Evolutionary conservation across 129 eudicot genomes (phyloP).

Genomic region (Saposhnikovia divaricata): DNA sequence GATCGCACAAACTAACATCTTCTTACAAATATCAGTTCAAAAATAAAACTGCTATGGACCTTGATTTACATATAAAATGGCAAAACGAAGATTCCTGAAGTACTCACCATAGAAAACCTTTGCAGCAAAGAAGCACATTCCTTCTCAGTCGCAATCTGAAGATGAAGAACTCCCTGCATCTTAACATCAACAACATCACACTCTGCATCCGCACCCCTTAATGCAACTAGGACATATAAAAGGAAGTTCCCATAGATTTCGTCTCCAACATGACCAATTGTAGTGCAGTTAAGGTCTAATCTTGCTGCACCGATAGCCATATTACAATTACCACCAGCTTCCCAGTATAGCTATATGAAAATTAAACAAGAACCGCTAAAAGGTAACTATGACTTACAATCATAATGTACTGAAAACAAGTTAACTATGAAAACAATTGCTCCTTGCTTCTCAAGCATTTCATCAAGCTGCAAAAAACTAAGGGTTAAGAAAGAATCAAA

Average conservation of each 20-base stretch:
- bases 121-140: slow-evolving; percentile 57
- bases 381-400: no score
- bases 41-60: neutral
- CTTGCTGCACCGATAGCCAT: no score
- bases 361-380: no score
- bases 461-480: slow-evolving; percentile 64
- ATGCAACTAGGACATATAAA: no score
- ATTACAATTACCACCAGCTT: no score
- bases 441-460: slow-evolving; percentile 74
- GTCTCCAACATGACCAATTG: no score
- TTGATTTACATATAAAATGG: neutral
- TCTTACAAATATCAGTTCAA: neutral
- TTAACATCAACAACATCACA: slow-evolving; percentile 59
- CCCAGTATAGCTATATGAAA: no score
- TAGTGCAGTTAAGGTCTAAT: no score
- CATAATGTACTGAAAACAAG: no score
- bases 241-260: no score
- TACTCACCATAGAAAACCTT: slow-evolving; percentile 43
- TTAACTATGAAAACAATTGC: no score
- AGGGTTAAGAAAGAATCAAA: neutral
- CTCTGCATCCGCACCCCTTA: slow-evolving; percentile 53
- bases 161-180: slow-evolving; percentile 54
- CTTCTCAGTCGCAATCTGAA: slow-evolving; percentile 53
- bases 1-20: neutral
- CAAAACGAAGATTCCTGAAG: neutral